Percentiles rank a stretch among this genome's conserved stretches.
These are phyloP conservation scores for Hexamita inflata DNA, from an alignment of 208 protist genomes.

Conservation along the genomic window DNA sequence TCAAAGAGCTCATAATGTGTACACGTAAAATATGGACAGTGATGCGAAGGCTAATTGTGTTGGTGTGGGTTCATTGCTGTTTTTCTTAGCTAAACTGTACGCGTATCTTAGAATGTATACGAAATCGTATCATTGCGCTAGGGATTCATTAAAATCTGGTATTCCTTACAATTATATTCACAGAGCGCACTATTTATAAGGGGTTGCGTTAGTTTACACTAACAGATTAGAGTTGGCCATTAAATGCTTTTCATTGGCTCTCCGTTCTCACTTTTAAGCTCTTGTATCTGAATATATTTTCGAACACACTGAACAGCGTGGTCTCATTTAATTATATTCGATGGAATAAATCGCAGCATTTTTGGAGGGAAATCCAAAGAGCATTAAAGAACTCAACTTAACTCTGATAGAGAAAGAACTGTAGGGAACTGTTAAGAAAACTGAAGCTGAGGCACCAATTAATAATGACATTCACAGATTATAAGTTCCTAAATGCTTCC, in stretches of 20 bases:
- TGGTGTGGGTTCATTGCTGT: constrained; percentile 7
- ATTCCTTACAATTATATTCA: constrained; percentile 6
- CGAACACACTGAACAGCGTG: background rate
- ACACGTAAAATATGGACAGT: background rate
- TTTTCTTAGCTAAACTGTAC: constrained; percentile 6
- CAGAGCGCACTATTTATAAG: constrained; percentile 15
- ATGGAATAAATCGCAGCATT: constrained; percentile 5
- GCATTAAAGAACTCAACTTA: too few relatives aligned
- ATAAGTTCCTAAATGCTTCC: too few relatives aligned
- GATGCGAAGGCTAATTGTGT: constrained; percentile 1
- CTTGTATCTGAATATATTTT: background rate
- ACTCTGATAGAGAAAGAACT: too few relatives aligned
- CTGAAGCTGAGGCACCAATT: too few relatives aligned
- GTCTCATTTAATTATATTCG: background rate
- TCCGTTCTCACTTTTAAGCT: background rate
- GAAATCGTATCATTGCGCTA: constrained; percentile 21
- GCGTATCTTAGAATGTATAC: constrained; percentile 12
- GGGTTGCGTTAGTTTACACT: constrained; percentile 16
- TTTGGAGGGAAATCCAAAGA: too few relatives aligned
- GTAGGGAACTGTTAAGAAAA: too few relatives aligned
- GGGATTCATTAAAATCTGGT: background rate
- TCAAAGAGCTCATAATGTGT: background rate
- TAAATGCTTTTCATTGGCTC: constrained; percentile 17
- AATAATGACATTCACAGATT: too few relatives aligned
- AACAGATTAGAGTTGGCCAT: background rate